Percentiles rank a stretch among this genome's conserved stretches.
Conservation (phyloP, 2,329 filamentous ascomycete species). For the Aspergillus tubingensis region DNA sequence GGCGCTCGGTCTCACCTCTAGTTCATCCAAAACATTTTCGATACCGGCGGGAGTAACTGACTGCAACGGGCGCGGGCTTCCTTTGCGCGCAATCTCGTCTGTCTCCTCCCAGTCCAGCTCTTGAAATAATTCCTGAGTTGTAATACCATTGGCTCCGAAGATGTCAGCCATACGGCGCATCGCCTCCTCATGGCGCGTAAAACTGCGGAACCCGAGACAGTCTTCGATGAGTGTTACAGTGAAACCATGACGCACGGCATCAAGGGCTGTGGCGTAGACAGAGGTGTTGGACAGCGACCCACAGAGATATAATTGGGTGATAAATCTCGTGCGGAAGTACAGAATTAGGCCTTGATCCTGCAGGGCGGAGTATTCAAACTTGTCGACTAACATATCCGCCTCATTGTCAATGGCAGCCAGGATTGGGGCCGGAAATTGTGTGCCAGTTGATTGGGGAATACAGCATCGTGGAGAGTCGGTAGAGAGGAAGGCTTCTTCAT, state of each 20-base stretch:
- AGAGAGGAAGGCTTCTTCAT: conserved; percentile 48
- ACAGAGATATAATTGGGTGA: conserved; percentile 87
- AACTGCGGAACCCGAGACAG: conserved; percentile 78
- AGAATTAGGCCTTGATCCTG: conserved; percentile 71
- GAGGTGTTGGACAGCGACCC: conserved; percentile 85
- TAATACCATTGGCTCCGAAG: conserved; percentile 69
- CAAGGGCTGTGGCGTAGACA: conserved; percentile 86
- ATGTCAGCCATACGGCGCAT: conserved; percentile 71
- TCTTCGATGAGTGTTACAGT: conserved; percentile 85
- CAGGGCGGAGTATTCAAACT: conserved; percentile 88
- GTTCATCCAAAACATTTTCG: conserved; percentile 38
- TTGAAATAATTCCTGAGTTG: conserved; percentile 61
- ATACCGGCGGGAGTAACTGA: conserved; percentile 32
- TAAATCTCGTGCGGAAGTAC: conserved; percentile 77
- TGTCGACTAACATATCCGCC: conserved; percentile 60
- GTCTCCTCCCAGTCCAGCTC: conserved; percentile 47
- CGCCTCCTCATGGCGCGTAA: conserved; percentile 68
- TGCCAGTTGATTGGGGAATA: conserved; percentile 44
- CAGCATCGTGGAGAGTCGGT: conserved; percentile 40
- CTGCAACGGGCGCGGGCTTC: conserved; percentile 17
- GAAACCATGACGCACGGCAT: conserved; percentile 84
- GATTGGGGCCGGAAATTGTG: conserved; percentile 54
- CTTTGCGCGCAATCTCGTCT: conserved; percentile 36
- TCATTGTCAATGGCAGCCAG: conserved; percentile 52
- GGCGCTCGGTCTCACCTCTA: conserved; percentile 30